Evolutionary conservation across 164 flowering plant species (phyloP).

Genomic region (Stephania japonica): DNA sequence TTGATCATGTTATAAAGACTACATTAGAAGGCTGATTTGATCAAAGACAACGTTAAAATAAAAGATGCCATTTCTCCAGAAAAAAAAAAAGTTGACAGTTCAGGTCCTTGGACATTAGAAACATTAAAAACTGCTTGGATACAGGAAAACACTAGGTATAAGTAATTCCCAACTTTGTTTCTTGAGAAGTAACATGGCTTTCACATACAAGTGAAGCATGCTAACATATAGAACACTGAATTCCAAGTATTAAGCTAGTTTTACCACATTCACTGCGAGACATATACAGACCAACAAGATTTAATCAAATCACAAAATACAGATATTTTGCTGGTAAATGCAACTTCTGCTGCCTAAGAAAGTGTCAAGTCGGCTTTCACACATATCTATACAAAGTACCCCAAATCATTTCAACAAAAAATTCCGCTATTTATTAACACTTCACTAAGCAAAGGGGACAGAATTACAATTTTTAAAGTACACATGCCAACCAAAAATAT

Average conservation of each 20-base stretch:
- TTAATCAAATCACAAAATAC: not conserved
- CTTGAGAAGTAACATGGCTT: not conserved
- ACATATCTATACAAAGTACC: not conserved
- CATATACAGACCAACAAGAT: not conserved
- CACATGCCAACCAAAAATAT: not conserved
- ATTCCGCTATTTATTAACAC: not conserved
- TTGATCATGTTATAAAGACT: too few relatives aligned
- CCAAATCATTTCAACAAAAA: not conserved
- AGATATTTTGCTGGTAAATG: not conserved
- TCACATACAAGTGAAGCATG: not conserved
- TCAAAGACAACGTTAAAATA: too few relatives aligned
- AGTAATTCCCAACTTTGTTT: not conserved
- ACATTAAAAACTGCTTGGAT: too few relatives aligned
- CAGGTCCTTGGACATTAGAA: too few relatives aligned
- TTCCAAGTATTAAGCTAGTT: not conserved
- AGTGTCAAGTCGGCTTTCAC: not conserved
- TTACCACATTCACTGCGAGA: not conserved
- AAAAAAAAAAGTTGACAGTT: too few relatives aligned
- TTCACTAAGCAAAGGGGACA: not conserved
- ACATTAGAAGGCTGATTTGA: too few relatives aligned
- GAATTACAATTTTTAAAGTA: not conserved
- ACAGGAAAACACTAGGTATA: not conserved
- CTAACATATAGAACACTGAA: not conserved
- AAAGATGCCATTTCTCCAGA: not conserved
- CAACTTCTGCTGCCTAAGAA: not conserved